A percentile compares a stretch with the other conserved stretches of the same genome.
Conservation (phyloP, 352 stramenopile genomes). For the Phytophthora crassamura region DNA sequence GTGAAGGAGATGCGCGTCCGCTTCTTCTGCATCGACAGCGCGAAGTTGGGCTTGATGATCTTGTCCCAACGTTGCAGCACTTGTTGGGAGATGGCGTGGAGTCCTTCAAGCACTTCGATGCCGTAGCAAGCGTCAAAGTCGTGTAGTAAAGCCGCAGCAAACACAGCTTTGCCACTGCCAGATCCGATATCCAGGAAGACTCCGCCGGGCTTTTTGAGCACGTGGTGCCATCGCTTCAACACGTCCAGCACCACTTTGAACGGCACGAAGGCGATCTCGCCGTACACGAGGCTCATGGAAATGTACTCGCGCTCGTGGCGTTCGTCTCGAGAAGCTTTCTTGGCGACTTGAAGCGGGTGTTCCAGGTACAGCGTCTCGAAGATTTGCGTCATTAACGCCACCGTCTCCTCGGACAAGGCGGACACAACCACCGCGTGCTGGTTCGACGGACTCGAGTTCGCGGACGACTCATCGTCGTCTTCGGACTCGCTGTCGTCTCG, state of each 20-base stretch:
- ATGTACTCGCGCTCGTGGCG: slow-evolving; percentile 63
- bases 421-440: slow-evolving; percentile 29
- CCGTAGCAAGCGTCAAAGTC: slow-evolving; percentile 88
- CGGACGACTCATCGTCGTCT: slow-evolving; percentile 11
- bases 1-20: slow-evolving; percentile 76
- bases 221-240: slow-evolving; percentile 65
- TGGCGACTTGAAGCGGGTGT: slow-evolving; percentile 44
- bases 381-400: slow-evolving; percentile 33
- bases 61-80: slow-evolving; percentile 67
- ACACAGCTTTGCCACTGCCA: slow-evolving; percentile 88
- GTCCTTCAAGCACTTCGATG: slow-evolving; percentile 88
- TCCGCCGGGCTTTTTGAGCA: slow-evolving; percentile 69
- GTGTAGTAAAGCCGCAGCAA: slow-evolving; percentile 82
- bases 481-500: slow-evolving; percentile 18
- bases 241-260: slow-evolving; percentile 76
- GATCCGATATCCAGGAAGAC: slow-evolving; percentile 90
- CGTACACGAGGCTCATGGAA: slow-evolving; percentile 87
- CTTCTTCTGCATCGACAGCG: slow-evolving; percentile 69
- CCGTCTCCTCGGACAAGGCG: slow-evolving; percentile 32
- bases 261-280: slow-evolving; percentile 87
- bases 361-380: slow-evolving; percentile 60
- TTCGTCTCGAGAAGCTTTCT: slow-evolving; percentile 44
- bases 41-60: slow-evolving; percentile 51
- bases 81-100: slow-evolving; percentile 69
- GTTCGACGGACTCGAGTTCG: slow-evolving; percentile 21